A percentile compares a stretch with the other conserved stretches of the same genome.
Conservation (phyloP, 768 basidiomycete species). For the Lentinula lateritia region DNA sequence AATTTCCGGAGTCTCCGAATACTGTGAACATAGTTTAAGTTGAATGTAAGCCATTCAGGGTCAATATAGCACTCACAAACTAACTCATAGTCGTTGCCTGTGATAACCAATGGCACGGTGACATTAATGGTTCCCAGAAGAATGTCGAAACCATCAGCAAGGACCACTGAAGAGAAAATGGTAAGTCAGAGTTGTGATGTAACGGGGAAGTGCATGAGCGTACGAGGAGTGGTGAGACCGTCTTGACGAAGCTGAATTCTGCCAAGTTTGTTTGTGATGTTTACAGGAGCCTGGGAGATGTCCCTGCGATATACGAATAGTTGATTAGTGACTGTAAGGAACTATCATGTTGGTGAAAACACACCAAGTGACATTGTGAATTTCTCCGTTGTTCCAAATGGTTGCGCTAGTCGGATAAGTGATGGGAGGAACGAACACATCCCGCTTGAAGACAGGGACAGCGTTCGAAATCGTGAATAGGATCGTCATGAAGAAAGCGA, state of each 20-base stretch:
- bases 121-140: slow-evolving; percentile 18
- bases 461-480: neutral
- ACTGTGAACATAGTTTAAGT: slow-evolving; percentile 13
- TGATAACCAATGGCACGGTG: slow-evolving; percentile 21
- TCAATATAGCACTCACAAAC: slow-evolving; percentile 17
- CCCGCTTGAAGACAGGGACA: neutral
- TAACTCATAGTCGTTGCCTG: slow-evolving; percentile 24
- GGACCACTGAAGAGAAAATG: slow-evolving; percentile 11
- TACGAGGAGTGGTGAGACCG: slow-evolving; percentile 18
- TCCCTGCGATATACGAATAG: slow-evolving; percentile 21
- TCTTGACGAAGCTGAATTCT: slow-evolving; percentile 30
- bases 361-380: neutral
- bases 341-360: neutral
- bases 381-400: neutral
- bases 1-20: slow-evolving; percentile 32
- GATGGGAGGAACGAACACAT: neutral
- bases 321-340: neutral
- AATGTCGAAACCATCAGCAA: slow-evolving; percentile 24
- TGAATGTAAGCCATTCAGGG: no score
- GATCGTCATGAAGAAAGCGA: neutral
- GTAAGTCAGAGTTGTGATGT: neutral
- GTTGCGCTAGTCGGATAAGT: neutral
- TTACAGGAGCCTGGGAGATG: slow-evolving; percentile 28
- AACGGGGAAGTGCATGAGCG: slow-evolving; percentile 3
- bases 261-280: slow-evolving; percentile 39